Evolutionary conservation across 2,329 filamentous ascomycete species (phyloP).

Genomic region (Talaromyces sp.): DNA sequence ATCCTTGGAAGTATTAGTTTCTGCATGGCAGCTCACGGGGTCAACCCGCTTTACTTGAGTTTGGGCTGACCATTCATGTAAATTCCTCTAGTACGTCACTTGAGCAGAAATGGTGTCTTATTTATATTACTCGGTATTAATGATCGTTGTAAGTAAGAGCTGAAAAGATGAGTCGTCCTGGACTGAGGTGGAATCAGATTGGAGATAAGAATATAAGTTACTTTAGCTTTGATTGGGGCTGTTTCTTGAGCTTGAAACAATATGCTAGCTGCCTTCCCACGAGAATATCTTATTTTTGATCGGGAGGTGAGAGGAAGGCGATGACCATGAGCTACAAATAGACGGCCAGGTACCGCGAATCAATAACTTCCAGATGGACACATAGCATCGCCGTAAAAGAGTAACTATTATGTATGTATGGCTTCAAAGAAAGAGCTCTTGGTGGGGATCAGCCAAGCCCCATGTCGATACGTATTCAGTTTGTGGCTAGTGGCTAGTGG

Average conservation of each 20-base stretch:
- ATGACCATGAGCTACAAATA: neutral
- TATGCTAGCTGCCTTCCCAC: neutral
- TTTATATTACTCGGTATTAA: neutral
- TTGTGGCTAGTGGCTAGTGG: neutral
- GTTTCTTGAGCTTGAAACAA: neutral
- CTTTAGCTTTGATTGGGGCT: neutral
- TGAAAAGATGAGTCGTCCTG: neutral
- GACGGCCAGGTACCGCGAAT: too few relatives aligned
- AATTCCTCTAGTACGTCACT: neutral
- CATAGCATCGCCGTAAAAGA: neutral
- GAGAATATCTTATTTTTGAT: too few relatives aligned
- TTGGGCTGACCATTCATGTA: neutral
- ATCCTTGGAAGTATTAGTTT: neutral
- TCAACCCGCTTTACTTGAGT: neutral
- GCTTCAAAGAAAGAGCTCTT: neutral
- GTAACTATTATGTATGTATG: neutral
- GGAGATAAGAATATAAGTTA: neutral
- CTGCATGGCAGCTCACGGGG: conserved; percentile 16
- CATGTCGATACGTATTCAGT: neutral
- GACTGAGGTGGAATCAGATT: neutral
- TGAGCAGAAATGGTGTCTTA: neutral
- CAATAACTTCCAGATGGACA: too few relatives aligned
- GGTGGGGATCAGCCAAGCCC: conserved; percentile 4
- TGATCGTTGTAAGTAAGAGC: neutral
- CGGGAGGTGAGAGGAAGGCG: too few relatives aligned